A percentile compares a stretch with the other conserved stretches of the same genome.
These are phyloP conservation scores for Bipolaris cookei DNA, from an alignment of 2,329 filamentous ascomycete species.

Conservation along the genomic window DNA sequence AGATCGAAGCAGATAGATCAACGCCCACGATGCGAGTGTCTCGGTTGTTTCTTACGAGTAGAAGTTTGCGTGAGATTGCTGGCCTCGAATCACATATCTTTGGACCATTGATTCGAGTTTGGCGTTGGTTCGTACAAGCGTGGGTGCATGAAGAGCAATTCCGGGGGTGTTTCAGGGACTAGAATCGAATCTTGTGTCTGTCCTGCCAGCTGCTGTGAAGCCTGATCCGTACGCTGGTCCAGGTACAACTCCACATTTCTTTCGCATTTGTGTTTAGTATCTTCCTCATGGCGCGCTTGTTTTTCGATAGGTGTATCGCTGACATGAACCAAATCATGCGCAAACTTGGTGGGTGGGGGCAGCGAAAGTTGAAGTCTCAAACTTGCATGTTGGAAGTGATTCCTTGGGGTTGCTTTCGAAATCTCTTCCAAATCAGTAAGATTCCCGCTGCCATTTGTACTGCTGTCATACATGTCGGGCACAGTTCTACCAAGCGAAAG, in stretches of 20 bases:
- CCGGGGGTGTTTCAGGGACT: conserved; percentile 17
- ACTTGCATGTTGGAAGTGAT: conserved; percentile 6
- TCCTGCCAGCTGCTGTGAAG: not conserved
- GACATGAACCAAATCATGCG: not conserved
- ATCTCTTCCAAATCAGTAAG: not conserved
- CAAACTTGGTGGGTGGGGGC: not conserved
- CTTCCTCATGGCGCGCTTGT: not conserved
- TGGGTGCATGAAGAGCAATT: not conserved
- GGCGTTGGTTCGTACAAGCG: not conserved
- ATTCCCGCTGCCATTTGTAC: not conserved
- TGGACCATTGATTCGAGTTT: not conserved
- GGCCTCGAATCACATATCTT: no score
- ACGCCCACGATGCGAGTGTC: not conserved
- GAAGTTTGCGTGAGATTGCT: not conserved
- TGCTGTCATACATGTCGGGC: not conserved
- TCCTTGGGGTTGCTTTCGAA: not conserved
- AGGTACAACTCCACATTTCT: not conserved
- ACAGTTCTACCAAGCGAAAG: not conserved
- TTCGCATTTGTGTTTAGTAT: not conserved
- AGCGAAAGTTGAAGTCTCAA: not conserved
- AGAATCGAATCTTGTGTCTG: conserved; percentile 8
- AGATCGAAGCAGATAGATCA: not conserved
- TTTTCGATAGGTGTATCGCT: conserved; percentile 7
- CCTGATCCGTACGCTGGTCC: not conserved
- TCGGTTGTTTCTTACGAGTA: not conserved